These are phyloP conservation scores for Neobulgaria alba DNA, from an alignment of 2,329 filamentous ascomycete species.

Conservation along the genomic window DNA sequence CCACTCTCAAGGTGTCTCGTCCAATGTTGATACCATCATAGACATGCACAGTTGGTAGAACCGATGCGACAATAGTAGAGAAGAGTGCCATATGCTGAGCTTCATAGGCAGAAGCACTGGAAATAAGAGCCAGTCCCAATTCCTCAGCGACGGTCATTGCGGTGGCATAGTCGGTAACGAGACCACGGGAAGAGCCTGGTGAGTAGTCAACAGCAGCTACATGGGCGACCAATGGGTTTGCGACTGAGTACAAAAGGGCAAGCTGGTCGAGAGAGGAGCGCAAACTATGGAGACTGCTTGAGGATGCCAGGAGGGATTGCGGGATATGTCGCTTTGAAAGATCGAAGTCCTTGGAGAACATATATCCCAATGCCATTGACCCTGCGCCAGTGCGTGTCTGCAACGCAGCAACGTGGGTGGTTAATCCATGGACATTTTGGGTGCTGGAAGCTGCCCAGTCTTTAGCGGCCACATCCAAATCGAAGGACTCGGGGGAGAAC, in stretches of 20 bases:
- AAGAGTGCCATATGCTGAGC: constrained; percentile 93
- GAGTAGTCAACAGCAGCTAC: constrained; percentile 84
- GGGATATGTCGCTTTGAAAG: constrained; percentile 83
- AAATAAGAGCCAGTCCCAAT: constrained; percentile 76
- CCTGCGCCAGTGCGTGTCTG: constrained; percentile 87
- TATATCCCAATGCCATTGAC: constrained; percentile 86
- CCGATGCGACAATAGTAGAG: constrained; percentile 67
- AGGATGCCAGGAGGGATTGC: constrained; percentile 82
- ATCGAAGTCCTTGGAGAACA: constrained; percentile 96
- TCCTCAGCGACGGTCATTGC: constrained; percentile 80
- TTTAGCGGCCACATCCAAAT: constrained; percentile 76
- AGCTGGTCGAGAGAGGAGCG: constrained; percentile 85
- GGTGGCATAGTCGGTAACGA: constrained; percentile 81
- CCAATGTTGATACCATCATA: constrained; percentile 82
- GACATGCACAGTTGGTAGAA: constrained; percentile 77
- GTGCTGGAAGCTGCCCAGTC: constrained; percentile 64
- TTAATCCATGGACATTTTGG: constrained; percentile 73
- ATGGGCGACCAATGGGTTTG: constrained; percentile 88
- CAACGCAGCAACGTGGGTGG: constrained; percentile 68
- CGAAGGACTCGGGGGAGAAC: constrained; percentile 89
- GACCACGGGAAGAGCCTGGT: constrained; percentile 51
- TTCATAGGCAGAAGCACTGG: constrained; percentile 81
- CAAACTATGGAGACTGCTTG: constrained; percentile 71
- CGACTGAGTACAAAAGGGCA: constrained; percentile 80
- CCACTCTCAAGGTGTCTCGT: constrained; percentile 71